Evolutionary conservation across 495 filamentous ascomycete species (phyloP), one percentile per base, ranked within the genome.

Genomic region (Annulohypoxylon moriforme): DNA sequence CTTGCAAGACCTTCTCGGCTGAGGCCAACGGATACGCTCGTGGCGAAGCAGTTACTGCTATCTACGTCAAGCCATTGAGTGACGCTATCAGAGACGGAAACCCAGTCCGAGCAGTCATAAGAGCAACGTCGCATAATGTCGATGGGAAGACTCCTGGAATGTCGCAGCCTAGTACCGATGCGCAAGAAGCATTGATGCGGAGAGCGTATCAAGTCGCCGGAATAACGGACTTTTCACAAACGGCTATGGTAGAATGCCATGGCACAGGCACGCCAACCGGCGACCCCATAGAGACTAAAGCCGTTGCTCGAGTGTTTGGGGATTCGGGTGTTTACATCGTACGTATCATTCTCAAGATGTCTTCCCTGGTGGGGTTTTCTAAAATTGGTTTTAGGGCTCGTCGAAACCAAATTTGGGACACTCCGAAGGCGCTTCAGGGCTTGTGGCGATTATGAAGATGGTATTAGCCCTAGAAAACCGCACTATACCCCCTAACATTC

Each of bases 391-490:
- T 4, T 42, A 42, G 38, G 86, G 86, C 3, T 84, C 85, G 0
- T 76, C 87, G 0, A 88, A 89, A 58, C 80, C 83, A 0, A 85
- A 86, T 56, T 72, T 87, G 3, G 84, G 86, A 0, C 87, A 89
- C 64, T 58, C 77, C 1, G 87, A 88, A 74, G 85, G 79, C 0
- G 76, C 82, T 1, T 79, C 79, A 31, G 86, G 85, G 0, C 68
- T 88, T 18, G 78, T 82, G 0, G 81, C 79, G 0, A 44, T 88
- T 4, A 82, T 88, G 25, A 88, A 89, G 55, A 77, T 78, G 1
- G 70, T 81, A 6, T 40, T 86, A 40, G 83, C 82, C 64, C 69
- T 89, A 4, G 82, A 89, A 58, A 80, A 80, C 44, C 79, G 76
- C 29, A 72, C 73, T 47, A 78, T 82, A 50, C 71, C 74, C 5